phyloP scores from a whole-genome alignment of 176 grass and related monocot genomes.

The Canna indica region DNA sequence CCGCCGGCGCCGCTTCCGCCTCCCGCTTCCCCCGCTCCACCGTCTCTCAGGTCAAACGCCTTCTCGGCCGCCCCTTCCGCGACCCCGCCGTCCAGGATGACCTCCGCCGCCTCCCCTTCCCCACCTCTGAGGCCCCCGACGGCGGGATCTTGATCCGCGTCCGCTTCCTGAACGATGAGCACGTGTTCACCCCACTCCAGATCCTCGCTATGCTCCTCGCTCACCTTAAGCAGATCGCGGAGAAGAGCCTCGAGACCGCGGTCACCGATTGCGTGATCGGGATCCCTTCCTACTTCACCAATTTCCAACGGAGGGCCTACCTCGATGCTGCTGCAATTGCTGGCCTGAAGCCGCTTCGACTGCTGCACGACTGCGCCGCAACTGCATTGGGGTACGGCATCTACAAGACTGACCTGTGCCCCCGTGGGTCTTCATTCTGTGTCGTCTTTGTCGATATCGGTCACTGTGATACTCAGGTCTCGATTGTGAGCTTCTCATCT shows the following conservation, averaged over 20 bases:
- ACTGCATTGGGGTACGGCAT: conserved; percentile 84
- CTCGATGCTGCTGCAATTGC: conserved; percentile 69
- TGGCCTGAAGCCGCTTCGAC: conserved; percentile 58
- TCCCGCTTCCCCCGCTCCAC: conserved; percentile 32
- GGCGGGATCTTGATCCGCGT: conserved; percentile 24
- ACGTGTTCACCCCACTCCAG: conserved; percentile 48
- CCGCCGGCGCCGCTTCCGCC: conserved; percentile 31
- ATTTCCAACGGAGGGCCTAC: conserved; percentile 65
- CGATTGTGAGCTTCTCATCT: conserved; percentile 43
- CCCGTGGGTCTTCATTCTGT: conserved; percentile 11
- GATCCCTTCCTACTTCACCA: conserved; percentile 87
- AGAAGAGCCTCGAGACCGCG: conserved; percentile 43
- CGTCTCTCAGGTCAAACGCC: conserved; percentile 65
- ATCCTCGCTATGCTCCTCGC: conserved; percentile 77
- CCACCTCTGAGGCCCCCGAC: neutral
- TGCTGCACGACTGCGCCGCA: conserved; percentile 87
- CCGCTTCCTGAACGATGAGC: conserved; percentile 42
- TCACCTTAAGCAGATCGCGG: conserved; percentile 60
- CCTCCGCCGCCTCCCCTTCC: conserved; percentile 10
- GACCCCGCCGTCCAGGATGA: conserved; percentile 22
- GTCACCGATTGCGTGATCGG: conserved; percentile 77
- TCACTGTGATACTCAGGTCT: conserved; percentile 80
- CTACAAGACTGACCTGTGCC: conserved; percentile 68
- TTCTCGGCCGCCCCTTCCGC: conserved; percentile 22
- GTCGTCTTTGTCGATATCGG: conserved; percentile 79